Conservation (phyloP, 2,329 filamentous ascomycete genomes). For the Talaromyces sp. region DNA sequence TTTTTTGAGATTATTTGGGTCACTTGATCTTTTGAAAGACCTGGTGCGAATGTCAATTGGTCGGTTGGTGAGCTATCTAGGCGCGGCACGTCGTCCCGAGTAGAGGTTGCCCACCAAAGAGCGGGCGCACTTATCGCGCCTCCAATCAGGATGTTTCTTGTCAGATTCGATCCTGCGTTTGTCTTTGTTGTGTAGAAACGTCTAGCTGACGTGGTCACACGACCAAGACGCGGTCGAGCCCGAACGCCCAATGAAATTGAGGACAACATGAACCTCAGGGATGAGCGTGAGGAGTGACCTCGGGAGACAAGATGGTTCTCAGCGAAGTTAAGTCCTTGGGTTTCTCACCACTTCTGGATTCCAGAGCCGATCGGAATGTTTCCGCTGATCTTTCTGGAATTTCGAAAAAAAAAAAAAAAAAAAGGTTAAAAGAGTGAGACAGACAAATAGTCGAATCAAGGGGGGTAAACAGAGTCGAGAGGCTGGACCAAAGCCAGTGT, state of each 20-base stretch:
- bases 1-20: constrained; percentile 25
- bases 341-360: neutral
- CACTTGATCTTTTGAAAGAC: constrained; percentile 23
- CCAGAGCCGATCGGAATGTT: neutral
- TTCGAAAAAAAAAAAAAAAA: too few species aligned
- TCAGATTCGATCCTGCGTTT: constrained; percentile 9
- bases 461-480: neutral
- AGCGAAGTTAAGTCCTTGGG: neutral
- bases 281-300: too few species aligned
- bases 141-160: constrained; percentile 13
- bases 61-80: constrained; percentile 16
- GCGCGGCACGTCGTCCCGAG: constrained; percentile 19
- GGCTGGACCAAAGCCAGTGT: too few species aligned
- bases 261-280: neutral
- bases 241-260: neutral
- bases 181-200: constrained; percentile 14
- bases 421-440: too few species aligned
- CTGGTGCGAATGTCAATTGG: constrained; percentile 10
- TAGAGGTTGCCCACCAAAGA: constrained; percentile 22
- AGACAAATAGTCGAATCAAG: neutral
- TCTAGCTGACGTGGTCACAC: constrained; percentile 8
- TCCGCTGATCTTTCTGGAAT: neutral
- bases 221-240: constrained; percentile 3
- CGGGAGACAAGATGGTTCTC: too few species aligned
- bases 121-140: constrained; percentile 17